Evolutionary conservation across 1,284 basidiomycete species (phyloP), one percentile per base, ranked within the genome.

Genomic region (Malassezia dermatis): DNA sequence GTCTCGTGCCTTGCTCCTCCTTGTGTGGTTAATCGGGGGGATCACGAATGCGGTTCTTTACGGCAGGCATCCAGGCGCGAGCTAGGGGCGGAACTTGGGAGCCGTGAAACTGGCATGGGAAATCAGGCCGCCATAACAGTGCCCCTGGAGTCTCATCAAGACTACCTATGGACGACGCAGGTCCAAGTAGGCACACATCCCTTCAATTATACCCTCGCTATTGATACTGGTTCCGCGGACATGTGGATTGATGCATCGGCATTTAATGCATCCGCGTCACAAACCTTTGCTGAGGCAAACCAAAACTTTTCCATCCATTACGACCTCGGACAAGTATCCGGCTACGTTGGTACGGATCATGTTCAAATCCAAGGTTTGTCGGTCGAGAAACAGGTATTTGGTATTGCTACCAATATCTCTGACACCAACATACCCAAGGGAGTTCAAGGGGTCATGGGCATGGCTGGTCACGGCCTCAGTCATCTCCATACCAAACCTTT

Each of bases 141-240:
- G 37, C 37, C 37, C 3, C 26, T 41, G 15, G 15, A 26, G 12
- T 31, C 37, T 7, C 2, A 15, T 7, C 7, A 42, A 12, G 48
- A 45, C n/a, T 31, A 31, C 15, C 26, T 48, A 11, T 48, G 42
- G 52, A 23, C 27, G 43, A 23, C 31, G 13, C 19, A 26, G 8
- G n/a, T 54, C 12, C n/a, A 42, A 31, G 51, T 75, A 23, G 74
- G 79, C 21, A 78, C 78, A 6, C 79, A 78, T 7, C 62, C 75
- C 3, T 77, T 79, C 51, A 60, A 67, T 44, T 78, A 79, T 58
- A 65, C 75, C 43, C 62, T 78, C 51, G 75, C 79, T 44, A 71
- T 80, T 48, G 79, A 86, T 68, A 86, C 85, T 0, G 88, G 88
- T 4, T 89, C 87, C 0, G 75, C 86, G 8, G 88, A 89, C 73